Evolutionary conservation across 2,329 filamentous ascomycete species (phyloP), one percentile per base, ranked within the genome.

Genomic region (Elsinoe perseae): DNA sequence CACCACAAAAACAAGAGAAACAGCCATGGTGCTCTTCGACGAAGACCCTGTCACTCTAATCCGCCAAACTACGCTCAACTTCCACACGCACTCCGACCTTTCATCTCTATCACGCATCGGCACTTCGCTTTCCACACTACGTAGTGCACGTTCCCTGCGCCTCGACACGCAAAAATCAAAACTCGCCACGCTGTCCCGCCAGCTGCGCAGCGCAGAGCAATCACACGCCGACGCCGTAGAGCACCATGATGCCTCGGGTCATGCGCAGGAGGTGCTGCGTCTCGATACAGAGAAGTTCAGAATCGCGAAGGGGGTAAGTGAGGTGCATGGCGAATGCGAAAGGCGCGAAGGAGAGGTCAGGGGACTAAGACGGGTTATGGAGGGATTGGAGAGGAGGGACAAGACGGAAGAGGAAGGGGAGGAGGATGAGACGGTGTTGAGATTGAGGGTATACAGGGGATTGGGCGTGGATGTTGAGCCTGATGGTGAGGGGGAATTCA

Each of bases 201-300:
- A 86, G 58, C 82, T 95, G 57, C 81, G 84, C 64, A 87, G 85
- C 2, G 80, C 95, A 54, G 79, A 81, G 38, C 80, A 84, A 4
- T 88, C 93, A 67, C 85, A 95, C 73, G 78, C 81, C 56, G 89
- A 95, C 71, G 85, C 89, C 1, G 76, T 88, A 0, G 74, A 83
- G 0, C 76, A 84, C 2, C 89, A 95, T 75, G 88, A 89, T 61
- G 82, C 87, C 0, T 80, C 85, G 4, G 83, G 82, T 58, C 92
- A 97, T 73, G 89, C 91, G 4, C 84, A 83, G 32, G 83, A 88
- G 67, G 95, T 97, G 60, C 80, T 93, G 18, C 81, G 86, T 38
- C 84, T 96, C 59, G 92, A 97, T 72, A 95, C 89, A 1, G 84
- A 91, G 64, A 96, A 96, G 68, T 97, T 97, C 73, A 85, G 90